Conservation (phyloP, 78 protist genomes). For the Dictyostelium brefeldianum region DNA sequence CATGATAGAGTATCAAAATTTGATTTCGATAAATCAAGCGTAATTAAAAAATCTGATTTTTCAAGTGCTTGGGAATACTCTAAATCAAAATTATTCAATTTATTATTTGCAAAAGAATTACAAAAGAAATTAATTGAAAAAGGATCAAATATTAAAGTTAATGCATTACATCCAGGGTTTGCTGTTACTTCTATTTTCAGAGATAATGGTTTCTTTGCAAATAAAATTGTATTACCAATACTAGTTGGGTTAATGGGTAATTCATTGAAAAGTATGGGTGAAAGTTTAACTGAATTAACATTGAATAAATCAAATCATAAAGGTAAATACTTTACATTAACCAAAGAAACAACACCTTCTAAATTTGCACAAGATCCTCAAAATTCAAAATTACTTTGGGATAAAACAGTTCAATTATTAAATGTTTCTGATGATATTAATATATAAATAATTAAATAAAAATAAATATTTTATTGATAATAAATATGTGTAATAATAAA, state of each 20-base stretch:
- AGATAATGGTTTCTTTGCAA: not conserved
- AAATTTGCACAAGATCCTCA: not conserved
- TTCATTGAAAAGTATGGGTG: not conserved
- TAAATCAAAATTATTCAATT: constrained; percentile 31
- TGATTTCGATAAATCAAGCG: constrained; percentile 12
- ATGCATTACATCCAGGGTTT: constrained; percentile 65
- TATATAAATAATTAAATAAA: not conserved
- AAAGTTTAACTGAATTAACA: not conserved
- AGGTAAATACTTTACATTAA: constrained; percentile 2
- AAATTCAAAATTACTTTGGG: not conserved
- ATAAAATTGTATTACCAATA: not conserved
- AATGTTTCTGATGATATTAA: not conserved
- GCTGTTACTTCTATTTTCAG: not conserved
- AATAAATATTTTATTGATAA: no score
- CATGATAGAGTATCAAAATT: not conserved
- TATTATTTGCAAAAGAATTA: constrained; percentile 40
- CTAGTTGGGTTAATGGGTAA: not conserved
- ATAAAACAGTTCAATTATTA: constrained; percentile 2
- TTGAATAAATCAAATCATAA: constrained; percentile 1
- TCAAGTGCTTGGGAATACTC: not conserved
- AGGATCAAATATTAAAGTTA: constrained; percentile 41
- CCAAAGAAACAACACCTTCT: not conserved
- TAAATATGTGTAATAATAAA: no score
- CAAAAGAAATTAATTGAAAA: constrained; percentile 17
- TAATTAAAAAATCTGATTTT: not conserved